These are phyloP conservation scores for Loxodes magnus DNA, from an alignment of 73 alveolate species.

Conservation along the genomic window DNA sequence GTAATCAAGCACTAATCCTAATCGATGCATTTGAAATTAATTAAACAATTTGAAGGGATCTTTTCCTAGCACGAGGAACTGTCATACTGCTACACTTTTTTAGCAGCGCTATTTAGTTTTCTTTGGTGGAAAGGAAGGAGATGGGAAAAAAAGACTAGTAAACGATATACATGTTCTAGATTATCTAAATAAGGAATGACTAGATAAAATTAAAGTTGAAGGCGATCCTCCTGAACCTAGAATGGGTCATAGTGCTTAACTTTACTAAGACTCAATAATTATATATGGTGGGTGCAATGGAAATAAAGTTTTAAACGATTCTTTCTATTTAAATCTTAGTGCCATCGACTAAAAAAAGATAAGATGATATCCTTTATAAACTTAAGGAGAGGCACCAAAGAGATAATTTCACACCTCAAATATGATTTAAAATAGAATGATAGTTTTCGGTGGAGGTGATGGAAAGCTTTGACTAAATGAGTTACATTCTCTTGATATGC, in stretches of 20 bases:
- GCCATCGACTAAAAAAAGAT: conserved; percentile 5
- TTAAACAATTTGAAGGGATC: neutral
- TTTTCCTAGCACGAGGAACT: conserved; percentile 17
- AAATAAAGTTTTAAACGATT: conserved; percentile 52
- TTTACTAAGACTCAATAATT: conserved; percentile 36
- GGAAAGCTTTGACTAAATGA: conserved; percentile 70
- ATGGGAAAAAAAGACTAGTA: conserved; percentile 56
- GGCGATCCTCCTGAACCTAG: conserved; percentile 48
- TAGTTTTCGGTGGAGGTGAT: conserved; percentile 76
- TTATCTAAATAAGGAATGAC: conserved; percentile 23
- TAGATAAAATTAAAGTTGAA: conserved; percentile 10
- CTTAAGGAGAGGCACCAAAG: conserved; percentile 47
- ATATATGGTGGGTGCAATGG: conserved; percentile 83
- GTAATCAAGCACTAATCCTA: no score
- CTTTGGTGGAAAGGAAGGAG: conserved; percentile 82
- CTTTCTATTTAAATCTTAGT: conserved; percentile 35
- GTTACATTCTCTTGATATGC: conserved; percentile 30
- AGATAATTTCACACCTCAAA: conserved; percentile 66
- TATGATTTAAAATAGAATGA: conserved; percentile 47
- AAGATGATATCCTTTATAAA: conserved; percentile 1
- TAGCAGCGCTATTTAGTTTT: conserved; percentile 39
- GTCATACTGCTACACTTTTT: conserved; percentile 56
- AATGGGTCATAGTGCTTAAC: conserved; percentile 68
- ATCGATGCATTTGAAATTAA: no score
- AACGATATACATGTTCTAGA: conserved; percentile 56